Evolutionary conservation across 2,329 filamentous ascomycete species (phyloP).

Genomic region (Neonectria ditissima): DNA sequence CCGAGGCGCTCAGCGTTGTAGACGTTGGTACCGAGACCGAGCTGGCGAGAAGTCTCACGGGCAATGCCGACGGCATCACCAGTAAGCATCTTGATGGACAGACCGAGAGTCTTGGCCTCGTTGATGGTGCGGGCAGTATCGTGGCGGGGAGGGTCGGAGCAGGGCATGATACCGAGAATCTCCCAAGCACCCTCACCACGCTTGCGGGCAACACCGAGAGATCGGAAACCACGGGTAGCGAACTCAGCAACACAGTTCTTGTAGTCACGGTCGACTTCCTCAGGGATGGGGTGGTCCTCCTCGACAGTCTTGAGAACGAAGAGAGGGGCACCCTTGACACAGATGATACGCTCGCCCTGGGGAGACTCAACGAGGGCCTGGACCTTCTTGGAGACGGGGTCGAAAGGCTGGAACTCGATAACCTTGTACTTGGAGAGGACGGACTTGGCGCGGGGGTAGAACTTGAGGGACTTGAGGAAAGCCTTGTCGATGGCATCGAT

Average conservation of each 20-base stretch:
- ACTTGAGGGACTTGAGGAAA: slow-evolving; percentile 86
- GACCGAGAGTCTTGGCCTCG: slow-evolving; percentile 87
- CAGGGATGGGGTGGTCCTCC: slow-evolving; percentile 83
- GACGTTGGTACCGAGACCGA: slow-evolving; percentile 91
- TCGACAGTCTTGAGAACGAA: slow-evolving; percentile 90
- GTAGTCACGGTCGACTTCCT: slow-evolving; percentile 83
- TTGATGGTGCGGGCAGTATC: slow-evolving; percentile 91
- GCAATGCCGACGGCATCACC: slow-evolving; percentile 95
- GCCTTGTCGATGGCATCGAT: slow-evolving; percentile 96
- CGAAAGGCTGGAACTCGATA: slow-evolving; percentile 87
- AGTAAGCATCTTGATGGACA: slow-evolving; percentile 96
- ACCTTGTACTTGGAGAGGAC: slow-evolving; percentile 87
- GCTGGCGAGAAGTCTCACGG: slow-evolving; percentile 89
- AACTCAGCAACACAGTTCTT: slow-evolving; percentile 95
- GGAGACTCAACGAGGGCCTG: slow-evolving; percentile 85
- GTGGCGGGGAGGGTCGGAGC: slow-evolving; percentile 90
- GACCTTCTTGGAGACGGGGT: slow-evolving; percentile 94
- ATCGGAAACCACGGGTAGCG: slow-evolving; percentile 92
- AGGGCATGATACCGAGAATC: slow-evolving; percentile 95
- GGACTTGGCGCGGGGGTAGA: slow-evolving; percentile 84
- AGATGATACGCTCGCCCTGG: slow-evolving; percentile 85
- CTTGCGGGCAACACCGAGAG: slow-evolving; percentile 92
- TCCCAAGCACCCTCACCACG: slow-evolving; percentile 85
- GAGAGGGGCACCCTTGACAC: slow-evolving; percentile 91
- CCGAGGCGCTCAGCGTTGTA: slow-evolving; percentile 94